These are phyloP conservation scores for Podosphaera aphanis DNA, from an alignment of 2,329 filamentous ascomycete genomes.

Conservation along the genomic window DNA sequence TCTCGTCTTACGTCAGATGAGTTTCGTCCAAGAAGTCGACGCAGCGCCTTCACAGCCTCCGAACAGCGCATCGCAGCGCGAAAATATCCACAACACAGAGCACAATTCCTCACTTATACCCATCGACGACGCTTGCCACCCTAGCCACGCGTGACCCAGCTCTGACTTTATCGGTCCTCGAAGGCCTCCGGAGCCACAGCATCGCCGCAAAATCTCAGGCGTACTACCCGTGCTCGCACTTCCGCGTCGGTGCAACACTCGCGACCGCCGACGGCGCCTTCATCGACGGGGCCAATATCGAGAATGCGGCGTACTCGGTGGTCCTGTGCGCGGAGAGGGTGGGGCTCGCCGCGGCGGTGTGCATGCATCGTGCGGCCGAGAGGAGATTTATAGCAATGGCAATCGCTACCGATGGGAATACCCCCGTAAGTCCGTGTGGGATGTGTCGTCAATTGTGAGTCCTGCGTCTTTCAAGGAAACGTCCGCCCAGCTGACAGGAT, in stretches of 20 bases:
- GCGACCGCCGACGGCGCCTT: constrained; percentile 31
- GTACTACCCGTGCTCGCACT: constrained; percentile 49
- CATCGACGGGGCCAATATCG: constrained; percentile 57
- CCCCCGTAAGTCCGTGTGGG: constrained; percentile 59
- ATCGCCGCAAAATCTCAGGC: constrained; percentile 51
- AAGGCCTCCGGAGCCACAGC: constrained; percentile 39
- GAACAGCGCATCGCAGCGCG: too few species aligned
- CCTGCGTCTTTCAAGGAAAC: background rate
- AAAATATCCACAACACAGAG: too few species aligned
- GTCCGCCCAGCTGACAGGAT: too few species aligned
- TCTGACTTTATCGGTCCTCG: background rate
- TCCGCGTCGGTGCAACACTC: constrained; percentile 69
- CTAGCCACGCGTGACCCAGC: background rate
- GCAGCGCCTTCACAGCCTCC: too few species aligned
- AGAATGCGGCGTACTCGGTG: constrained; percentile 78
- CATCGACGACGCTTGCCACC: too few species aligned
- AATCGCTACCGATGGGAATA: constrained; percentile 33
- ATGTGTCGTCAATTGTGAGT: constrained; percentile 84
- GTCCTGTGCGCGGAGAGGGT: constrained; percentile 89
- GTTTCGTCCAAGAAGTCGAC: too few species aligned
- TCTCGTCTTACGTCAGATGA: too few species aligned
- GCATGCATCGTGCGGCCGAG: constrained; percentile 7
- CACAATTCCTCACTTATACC: too few species aligned
- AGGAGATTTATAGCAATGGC: constrained; percentile 51
- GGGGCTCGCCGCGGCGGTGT: constrained; percentile 62